These are phyloP conservation scores for Aspergillus neotritici DNA, from an alignment of 2,329 filamentous ascomycete species.

Conservation along the genomic window DNA sequence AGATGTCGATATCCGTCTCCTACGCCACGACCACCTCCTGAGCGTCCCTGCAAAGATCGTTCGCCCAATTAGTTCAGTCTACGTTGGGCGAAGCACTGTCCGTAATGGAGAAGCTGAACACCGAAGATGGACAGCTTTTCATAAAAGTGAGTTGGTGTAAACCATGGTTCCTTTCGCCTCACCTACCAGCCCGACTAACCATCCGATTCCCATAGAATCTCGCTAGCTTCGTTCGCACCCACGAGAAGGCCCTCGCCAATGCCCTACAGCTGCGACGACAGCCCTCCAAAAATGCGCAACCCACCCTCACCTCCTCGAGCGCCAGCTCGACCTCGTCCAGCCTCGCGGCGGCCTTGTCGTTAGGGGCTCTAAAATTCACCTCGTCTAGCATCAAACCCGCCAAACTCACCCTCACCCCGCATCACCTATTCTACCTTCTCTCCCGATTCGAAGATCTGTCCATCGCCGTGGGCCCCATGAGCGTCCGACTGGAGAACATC, in stretches of 20 bases:
- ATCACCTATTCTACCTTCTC: slow-evolving; percentile 93
- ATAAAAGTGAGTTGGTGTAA: slow-evolving; percentile 39
- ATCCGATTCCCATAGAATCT: slow-evolving; percentile 61
- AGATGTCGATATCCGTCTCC: slow-evolving; percentile 29
- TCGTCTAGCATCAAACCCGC: slow-evolving; percentile 82
- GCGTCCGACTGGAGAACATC: slow-evolving; percentile 88
- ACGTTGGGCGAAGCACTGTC: slow-evolving; percentile 24
- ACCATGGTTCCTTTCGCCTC: not conserved
- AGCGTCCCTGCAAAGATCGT: slow-evolving; percentile 32
- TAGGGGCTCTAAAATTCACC: slow-evolving; percentile 77
- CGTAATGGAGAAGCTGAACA: slow-evolving; percentile 46
- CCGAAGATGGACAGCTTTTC: slow-evolving; percentile 47
- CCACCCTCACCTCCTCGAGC: slow-evolving; percentile 43
- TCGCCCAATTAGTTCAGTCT: slow-evolving; percentile 28
- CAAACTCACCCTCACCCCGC: slow-evolving; percentile 86
- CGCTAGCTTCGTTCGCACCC: slow-evolving; percentile 89
- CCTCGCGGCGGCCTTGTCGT: slow-evolving; percentile 77
- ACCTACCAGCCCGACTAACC: slow-evolving; percentile 3
- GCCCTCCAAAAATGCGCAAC: slow-evolving; percentile 61
- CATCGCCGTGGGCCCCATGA: slow-evolving; percentile 92
- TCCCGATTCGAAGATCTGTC: slow-evolving; percentile 90
- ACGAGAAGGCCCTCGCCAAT: slow-evolving; percentile 96
- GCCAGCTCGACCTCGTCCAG: slow-evolving; percentile 64
- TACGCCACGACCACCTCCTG: slow-evolving; percentile 26
- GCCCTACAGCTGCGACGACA: slow-evolving; percentile 78